Conservation (phyloP, 441 rosid species). For the Omphalea diandra region DNA sequence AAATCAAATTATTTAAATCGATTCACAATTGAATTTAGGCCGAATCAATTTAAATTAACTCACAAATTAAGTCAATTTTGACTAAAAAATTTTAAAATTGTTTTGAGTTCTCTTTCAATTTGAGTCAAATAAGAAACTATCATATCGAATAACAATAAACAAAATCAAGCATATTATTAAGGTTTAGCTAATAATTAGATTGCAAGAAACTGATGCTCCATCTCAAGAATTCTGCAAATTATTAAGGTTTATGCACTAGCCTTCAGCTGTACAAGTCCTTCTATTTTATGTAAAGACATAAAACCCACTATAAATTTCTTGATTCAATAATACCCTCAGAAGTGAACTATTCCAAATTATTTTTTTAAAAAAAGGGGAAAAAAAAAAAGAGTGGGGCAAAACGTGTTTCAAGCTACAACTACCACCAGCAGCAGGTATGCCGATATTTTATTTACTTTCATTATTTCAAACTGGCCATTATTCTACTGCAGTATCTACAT, state of each 20-base stretch:
- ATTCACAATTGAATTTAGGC: too few species aligned
- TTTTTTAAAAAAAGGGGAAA: neutral
- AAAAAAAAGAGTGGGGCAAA: neutral
- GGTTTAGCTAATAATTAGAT: neutral
- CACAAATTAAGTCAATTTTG: too few species aligned
- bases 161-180: too few species aligned
- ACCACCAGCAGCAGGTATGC: neutral
- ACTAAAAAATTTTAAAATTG: too few species aligned
- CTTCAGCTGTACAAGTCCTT: too few species aligned
- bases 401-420: neutral
- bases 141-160: too few species aligned
- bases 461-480: neutral
- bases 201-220: neutral
- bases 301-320: neutral
- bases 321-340: too few species aligned
- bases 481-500: neutral
- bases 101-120: too few species aligned
- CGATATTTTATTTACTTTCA: neutral
- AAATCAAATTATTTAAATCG: too few species aligned
- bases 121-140: too few species aligned
- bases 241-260: too few species aligned
- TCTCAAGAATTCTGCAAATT: neutral
- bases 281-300: neutral
- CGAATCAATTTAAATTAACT: too few species aligned
- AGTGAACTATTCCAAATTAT: neutral